These are phyloP conservation scores for Gelatoporia subvermispora DNA, from an alignment of 768 basidiomycete species.

Conservation along the genomic window DNA sequence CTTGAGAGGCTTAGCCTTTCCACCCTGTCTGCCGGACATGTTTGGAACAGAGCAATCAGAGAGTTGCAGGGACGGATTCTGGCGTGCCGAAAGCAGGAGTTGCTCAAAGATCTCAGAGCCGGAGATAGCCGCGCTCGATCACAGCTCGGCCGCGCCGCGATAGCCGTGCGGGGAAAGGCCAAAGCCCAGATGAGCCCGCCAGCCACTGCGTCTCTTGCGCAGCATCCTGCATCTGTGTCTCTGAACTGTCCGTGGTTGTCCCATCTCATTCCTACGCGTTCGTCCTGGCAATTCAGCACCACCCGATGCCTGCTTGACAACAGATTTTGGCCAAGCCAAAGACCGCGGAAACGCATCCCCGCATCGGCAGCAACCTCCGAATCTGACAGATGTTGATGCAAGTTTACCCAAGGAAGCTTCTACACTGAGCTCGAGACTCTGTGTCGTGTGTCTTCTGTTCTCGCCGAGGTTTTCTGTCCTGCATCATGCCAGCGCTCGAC, in stretches of 20 bases:
- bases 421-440: too few species aligned
- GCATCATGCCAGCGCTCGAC: too few species aligned
- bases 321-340: too few species aligned
- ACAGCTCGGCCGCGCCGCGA: not conserved
- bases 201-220: not conserved
- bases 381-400: too few species aligned
- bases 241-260: not conserved
- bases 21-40: slow-evolving; percentile 73
- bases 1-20: slow-evolving; percentile 87
- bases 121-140: not conserved
- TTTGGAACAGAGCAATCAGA: not conserved
- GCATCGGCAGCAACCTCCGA: too few species aligned
- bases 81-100: not conserved
- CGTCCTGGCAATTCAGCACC: too few species aligned
- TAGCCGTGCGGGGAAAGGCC: not conserved
- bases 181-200: not conserved
- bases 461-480: too few species aligned
- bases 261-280: not conserved
- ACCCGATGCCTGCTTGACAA: too few species aligned
- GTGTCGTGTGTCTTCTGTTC: too few species aligned
- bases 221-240: too few species aligned
- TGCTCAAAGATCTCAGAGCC: not conserved
- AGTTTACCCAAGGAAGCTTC: too few species aligned
- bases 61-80: not conserved
- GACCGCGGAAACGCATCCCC: too few species aligned